Evolutionary conservation across 257 asterid genomes (phyloP), one percentile per base, ranked within the genome.

Genomic region (Petrea volubilis): DNA sequence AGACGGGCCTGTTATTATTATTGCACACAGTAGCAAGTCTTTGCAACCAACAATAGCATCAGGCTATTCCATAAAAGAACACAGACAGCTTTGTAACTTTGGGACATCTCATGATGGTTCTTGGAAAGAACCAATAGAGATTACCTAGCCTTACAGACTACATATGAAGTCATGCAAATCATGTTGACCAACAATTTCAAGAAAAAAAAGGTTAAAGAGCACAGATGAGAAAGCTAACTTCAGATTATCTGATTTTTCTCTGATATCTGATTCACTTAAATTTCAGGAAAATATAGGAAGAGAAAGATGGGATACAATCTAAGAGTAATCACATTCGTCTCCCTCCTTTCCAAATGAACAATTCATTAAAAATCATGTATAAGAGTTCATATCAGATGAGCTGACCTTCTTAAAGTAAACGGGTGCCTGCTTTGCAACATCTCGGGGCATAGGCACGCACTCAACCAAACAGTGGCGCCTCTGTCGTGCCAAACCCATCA

Each of bases 321-420:
- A 9, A 31, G 41, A 74, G 0, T 7, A 49, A n/a, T n/a, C n/a
- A n/a, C n/a, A n/a, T n/a, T n/a, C n/a, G n/a, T n/a, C 24, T 36
- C 27, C 38, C 23, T 8, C 59, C 18, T 18, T n/a, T 67, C 73
- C 58, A 71, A 18, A 40, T 10, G 2, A 64, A 49, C 57, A 47
- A 13, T 38, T n/a, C n/a, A n/a, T n/a, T 33, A 29, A 69, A 36
- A 36, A 25, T 20, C 27, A 69, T 38, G 27, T 52, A 61, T 2
- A 65, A 18, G 59, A 77, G 29, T 57, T 43, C 33, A 46, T n/a
- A 64, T 25, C 2, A 38, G 65, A 21, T 50, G 57, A 64, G 15
- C 78, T 65, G 29, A 91, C 99, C 99, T 95, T 92, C 87, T 95
- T 94, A 81, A 89, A 94, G 82, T 89, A 94, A 44, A 89, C 79